A percentile compares a stretch with the other conserved stretches of the same genome.
These are phyloP conservation scores for Centella asiatica DNA, from an alignment of 129 eudicot genomes.

Conservation along the genomic window DNA sequence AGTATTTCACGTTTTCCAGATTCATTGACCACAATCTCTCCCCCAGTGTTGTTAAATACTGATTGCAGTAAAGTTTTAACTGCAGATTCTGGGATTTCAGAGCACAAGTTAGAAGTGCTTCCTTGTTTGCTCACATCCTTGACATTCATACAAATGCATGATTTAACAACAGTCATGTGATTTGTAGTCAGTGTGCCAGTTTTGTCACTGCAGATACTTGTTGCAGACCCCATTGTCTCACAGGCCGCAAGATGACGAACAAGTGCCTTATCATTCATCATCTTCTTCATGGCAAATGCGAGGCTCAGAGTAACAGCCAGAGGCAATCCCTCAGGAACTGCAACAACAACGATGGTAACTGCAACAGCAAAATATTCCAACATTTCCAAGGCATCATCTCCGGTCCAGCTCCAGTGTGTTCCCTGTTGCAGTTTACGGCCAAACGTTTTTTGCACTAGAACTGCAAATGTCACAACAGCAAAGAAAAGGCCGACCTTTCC, in stretches of 20 bases:
- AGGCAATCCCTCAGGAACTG: constrained; percentile 38
- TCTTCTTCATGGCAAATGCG: constrained; percentile 38
- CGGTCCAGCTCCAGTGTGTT: constrained; percentile 18
- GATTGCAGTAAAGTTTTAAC: constrained; percentile 21
- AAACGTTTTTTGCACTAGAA: constrained; percentile 15
- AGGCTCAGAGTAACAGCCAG: constrained; percentile 34
- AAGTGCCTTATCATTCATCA: constrained; percentile 37
- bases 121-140: constrained; percentile 12
- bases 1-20: constrained; percentile 21
- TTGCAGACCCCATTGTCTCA: constrained; percentile 44
- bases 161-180: constrained; percentile 33
- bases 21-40: constrained; percentile 25
- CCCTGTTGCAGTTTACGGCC: constrained; percentile 20
- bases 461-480: constrained; percentile 31
- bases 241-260: constrained; percentile 34
- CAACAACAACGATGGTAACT: constrained; percentile 35
- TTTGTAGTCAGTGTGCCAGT: constrained; percentile 34
- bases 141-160: constrained; percentile 29
- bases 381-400: constrained; percentile 26
- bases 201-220: constrained; percentile 31
- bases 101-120: constrained; percentile 6
- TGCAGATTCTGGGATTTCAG: constrained; percentile 19
- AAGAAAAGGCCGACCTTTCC: constrained; percentile 31
- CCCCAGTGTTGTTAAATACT: constrained; percentile 28
- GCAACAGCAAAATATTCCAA: constrained; percentile 34